Conservation (phyloP, 2,329 filamentous ascomycete genomes). For the Pseudomassariella vexata region DNA sequence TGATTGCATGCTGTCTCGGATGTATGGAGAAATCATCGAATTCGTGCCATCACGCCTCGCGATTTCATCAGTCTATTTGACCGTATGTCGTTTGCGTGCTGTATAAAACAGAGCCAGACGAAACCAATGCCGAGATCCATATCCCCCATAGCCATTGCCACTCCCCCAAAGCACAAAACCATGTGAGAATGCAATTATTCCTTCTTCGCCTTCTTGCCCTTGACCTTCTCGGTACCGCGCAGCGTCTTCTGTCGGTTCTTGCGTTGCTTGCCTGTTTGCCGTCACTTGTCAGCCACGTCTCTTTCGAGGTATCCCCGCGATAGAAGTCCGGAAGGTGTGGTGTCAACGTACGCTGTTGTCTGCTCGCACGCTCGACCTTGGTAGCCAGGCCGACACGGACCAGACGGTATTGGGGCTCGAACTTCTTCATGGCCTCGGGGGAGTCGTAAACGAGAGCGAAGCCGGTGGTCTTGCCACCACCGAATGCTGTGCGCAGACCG, state of each 20-base stretch:
- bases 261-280: constrained; percentile 88
- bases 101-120: constrained; percentile 25
- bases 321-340: background rate
- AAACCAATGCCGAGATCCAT: constrained; percentile 25
- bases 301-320: constrained; percentile 5
- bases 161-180: constrained; percentile 20
- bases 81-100: constrained; percentile 9
- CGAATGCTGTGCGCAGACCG: constrained; percentile 96
- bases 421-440: constrained; percentile 98
- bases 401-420: constrained; percentile 97
- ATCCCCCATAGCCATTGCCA: no score
- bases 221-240: constrained; percentile 95
- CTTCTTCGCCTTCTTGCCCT: constrained; percentile 94
- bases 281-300: constrained; percentile 6
- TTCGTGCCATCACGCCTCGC: constrained; percentile 22
- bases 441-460: constrained; percentile 99
- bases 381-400: constrained; percentile 85
- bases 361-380: constrained; percentile 95
- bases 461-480: constrained; percentile 99
- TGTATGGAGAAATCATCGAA: constrained; percentile 24
- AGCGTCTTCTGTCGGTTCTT: constrained; percentile 99
- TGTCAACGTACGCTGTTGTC: constrained; percentile 90
- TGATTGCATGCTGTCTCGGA: constrained; percentile 26
- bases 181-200: constrained; percentile 47
- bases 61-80: constrained; percentile 5